These are phyloP conservation scores for Rhodotorula sp. DNA, from an alignment of 1,284 basidiomycete genomes.

Conservation along the genomic window DNA sequence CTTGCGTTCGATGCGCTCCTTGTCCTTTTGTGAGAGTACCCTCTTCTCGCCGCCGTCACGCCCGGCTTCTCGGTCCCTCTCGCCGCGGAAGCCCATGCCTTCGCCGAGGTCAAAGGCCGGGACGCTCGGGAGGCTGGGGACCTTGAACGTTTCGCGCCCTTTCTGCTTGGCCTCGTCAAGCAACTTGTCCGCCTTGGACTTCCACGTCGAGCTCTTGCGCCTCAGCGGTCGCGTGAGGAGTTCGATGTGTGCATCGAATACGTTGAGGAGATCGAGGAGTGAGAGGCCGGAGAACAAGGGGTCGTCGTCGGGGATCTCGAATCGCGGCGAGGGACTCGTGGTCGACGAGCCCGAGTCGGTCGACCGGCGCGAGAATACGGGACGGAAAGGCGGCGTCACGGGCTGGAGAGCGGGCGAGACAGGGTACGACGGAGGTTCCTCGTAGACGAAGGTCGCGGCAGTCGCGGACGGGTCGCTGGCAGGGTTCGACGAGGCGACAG, in stretches of 20 bases:
- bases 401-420: conserved; percentile 1
- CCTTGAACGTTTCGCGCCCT: conserved; percentile 19
- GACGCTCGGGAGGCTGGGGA: conserved; percentile 28
- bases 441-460: neutral
- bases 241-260: conserved; percentile 44
- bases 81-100: conserved; percentile 1
- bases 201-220: conserved; percentile 28
- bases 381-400: conserved; percentile 5
- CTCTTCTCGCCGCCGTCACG: neutral
- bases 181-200: conserved; percentile 28
- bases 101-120: conserved; percentile 18
- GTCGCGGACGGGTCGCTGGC: neutral
- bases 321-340: conserved; percentile 12
- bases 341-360: conserved; percentile 7
- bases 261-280: conserved; percentile 41
- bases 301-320: conserved; percentile 32
- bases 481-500: neutral
- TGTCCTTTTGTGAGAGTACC: conserved; percentile 30
- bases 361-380: conserved; percentile 4
- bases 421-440: neutral
- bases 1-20: conserved; percentile 44
- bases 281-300: conserved; percentile 34
- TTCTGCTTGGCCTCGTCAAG: conserved; percentile 33
- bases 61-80: neutral
- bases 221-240: conserved; percentile 40